A percentile compares a stretch with the other conserved stretches of the same genome.
Conservation (phyloP, 129 eudicot species). For the Pulicaria dysenterica region DNA sequence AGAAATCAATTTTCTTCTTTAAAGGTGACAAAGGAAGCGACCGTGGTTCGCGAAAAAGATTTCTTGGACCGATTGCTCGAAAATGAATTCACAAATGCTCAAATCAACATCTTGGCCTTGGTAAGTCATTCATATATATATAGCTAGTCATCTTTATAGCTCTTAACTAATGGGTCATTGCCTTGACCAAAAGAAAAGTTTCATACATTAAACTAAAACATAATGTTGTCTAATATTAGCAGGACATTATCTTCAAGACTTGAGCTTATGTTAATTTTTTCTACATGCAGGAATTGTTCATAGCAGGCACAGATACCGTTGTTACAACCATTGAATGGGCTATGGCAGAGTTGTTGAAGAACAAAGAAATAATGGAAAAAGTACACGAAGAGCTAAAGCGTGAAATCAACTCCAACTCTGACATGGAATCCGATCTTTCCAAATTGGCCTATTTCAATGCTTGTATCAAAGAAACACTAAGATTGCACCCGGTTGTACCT, state of each 20-base stretch:
- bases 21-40: neutral
- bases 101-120: conserved; percentile 8
- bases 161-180: too few relatives aligned
- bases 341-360: conserved; percentile 28
- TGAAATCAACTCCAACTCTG: neutral
- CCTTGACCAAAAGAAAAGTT: too few relatives aligned
- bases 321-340: conserved; percentile 32
- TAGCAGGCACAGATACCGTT: conserved; percentile 29
- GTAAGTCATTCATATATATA: conserved; percentile 15
- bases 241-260: too few relatives aligned
- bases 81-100: conserved; percentile 10
- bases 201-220: too few relatives aligned
- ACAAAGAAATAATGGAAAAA: conserved; percentile 22
- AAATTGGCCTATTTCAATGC: conserved; percentile 8
- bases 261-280: too few relatives aligned
- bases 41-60: neutral
- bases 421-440: neutral
- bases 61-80: conserved; percentile 18
- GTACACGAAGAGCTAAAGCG: conserved; percentile 21
- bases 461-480: conserved; percentile 17
- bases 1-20: neutral
- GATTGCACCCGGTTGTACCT: conserved; percentile 23
- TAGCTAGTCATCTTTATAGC: neutral
- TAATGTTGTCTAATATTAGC: too few relatives aligned
- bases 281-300: conserved; percentile 26